These are phyloP conservation scores for Aspergillus flavus DNA, from an alignment of 2,329 filamentous ascomycete genomes.

Conservation along the genomic window DNA sequence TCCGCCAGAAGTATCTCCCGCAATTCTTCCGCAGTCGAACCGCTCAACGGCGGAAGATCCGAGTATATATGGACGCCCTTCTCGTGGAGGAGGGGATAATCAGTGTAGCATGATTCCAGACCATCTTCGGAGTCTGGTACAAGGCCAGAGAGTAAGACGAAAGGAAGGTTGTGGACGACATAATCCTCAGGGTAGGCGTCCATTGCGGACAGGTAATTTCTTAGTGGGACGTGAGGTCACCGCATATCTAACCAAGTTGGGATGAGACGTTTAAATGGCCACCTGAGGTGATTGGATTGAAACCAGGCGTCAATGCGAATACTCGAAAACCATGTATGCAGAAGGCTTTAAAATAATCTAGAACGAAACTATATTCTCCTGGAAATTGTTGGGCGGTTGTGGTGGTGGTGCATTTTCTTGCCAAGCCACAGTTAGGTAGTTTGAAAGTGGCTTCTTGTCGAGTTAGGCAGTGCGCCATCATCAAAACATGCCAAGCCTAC, in stretches of 20 bases:
- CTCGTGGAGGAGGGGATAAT: constrained; percentile 56
- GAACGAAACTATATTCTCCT: not conserved
- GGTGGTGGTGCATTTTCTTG: constrained; percentile 8
- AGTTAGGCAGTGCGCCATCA: constrained; percentile 3
- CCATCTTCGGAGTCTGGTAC: constrained; percentile 43
- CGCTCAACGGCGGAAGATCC: constrained; percentile 68
- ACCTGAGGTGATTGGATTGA: constrained; percentile 4
- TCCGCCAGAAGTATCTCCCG: constrained; percentile 66
- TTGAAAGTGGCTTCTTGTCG: not conserved
- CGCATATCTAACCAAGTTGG: constrained; percentile 31
- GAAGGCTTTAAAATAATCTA: not conserved
- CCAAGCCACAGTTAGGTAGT: constrained; percentile 12
- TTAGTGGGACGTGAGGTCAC: constrained; percentile 30
- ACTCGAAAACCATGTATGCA: not conserved
- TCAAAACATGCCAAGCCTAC: constrained; percentile 13
- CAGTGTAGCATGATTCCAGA: constrained; percentile 35
- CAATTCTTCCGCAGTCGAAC: constrained; percentile 66
- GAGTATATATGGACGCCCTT: constrained; percentile 68
- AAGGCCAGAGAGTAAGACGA: constrained; percentile 81
- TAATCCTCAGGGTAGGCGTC: constrained; percentile 63
- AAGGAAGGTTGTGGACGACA: constrained; percentile 82
- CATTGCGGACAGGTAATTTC: constrained; percentile 42
- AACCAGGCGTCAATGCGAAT: not conserved
- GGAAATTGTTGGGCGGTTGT: not conserved
- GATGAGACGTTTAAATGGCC: constrained; percentile 3